These are phyloP conservation scores for Fusarium denticulatum DNA, from an alignment of 2,329 filamentous ascomycete species.

Conservation along the genomic window DNA sequence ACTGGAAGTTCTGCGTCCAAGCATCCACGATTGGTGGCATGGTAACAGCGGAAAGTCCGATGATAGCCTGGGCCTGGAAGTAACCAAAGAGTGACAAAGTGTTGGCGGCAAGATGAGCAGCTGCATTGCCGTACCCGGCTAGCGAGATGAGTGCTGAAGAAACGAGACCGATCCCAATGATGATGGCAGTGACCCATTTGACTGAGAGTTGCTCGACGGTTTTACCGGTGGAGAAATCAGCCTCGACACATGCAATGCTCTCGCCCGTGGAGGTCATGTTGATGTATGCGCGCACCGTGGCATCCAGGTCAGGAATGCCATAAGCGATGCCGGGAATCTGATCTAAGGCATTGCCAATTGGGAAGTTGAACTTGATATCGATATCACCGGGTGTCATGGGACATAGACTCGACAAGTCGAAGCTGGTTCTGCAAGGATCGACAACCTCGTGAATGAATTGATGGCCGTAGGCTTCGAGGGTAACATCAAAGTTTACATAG, in stretches of 20 bases:
- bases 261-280: constrained; percentile 70
- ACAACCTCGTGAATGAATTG: constrained; percentile 72
- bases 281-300: constrained; percentile 82
- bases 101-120: constrained; percentile 92
- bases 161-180: constrained; percentile 83
- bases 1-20: constrained; percentile 98
- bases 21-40: constrained; percentile 88
- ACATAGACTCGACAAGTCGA: constrained; percentile 75
- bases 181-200: constrained; percentile 88
- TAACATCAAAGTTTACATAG: constrained; percentile 79
- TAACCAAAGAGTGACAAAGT: constrained; percentile 91
- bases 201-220: constrained; percentile 89
- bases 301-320: constrained; percentile 89
- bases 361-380: constrained; percentile 75
- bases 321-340: constrained; percentile 86
- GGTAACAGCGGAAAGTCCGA: constrained; percentile 82
- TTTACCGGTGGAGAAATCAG: constrained; percentile 87
- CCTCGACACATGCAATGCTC: constrained; percentile 86
- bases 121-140: constrained; percentile 90
- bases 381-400: constrained; percentile 89
- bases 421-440: constrained; percentile 75
- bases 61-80: constrained; percentile 92
- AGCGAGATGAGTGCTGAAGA: constrained; percentile 90
- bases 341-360: constrained; percentile 66
- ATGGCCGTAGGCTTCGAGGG: constrained; percentile 85